phyloP scores from a whole-genome alignment of 2,329 filamentous ascomycete genomes.

The Cyphellophora europaea region DNA sequence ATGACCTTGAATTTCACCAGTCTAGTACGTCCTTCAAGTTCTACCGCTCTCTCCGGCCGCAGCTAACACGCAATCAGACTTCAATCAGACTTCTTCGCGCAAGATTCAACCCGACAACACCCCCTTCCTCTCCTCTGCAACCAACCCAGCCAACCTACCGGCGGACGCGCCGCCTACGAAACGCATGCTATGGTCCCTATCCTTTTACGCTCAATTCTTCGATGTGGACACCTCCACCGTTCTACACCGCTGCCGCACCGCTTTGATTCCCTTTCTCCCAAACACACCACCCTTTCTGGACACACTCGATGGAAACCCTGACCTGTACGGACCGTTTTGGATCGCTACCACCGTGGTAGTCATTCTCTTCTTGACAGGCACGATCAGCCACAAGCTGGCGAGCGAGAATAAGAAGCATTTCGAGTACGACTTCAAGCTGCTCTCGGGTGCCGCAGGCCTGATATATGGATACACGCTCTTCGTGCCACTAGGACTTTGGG shows the following conservation, averaged over 20 bases:
- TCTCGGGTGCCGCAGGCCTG: constrained; percentile 83
- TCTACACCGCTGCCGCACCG: constrained; percentile 72
- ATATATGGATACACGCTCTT: constrained; percentile 92
- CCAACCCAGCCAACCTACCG: constrained; percentile 37
- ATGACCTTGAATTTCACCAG: constrained; percentile 89
- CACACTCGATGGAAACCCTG: constrained; percentile 90
- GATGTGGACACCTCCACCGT: constrained; percentile 94
- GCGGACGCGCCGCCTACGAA: constrained; percentile 48
- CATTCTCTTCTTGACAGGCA: constrained; percentile 89
- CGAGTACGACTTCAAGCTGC: constrained; percentile 54
- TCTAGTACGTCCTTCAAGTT: constrained; percentile 65
- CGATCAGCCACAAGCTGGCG: constrained; percentile 83
- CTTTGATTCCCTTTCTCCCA: constrained; percentile 80
- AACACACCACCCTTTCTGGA: constrained; percentile 84
- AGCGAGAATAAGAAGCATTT: constrained; percentile 22
- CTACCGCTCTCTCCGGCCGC: background rate
- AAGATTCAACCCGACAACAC: constrained; percentile 40
- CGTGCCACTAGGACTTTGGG: constrained; percentile 78
- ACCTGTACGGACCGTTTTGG: constrained; percentile 96
- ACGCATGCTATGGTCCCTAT: constrained; percentile 82
- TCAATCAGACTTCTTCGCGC: constrained; percentile 37
- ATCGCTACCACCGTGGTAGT: constrained; percentile 96
- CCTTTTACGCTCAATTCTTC: constrained; percentile 97
- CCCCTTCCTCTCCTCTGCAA: constrained; percentile 45
- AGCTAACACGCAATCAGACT: no score